These are phyloP conservation scores for Boletus subparvulus DNA, from an alignment of 768 basidiomycete genomes.

Conservation along the genomic window DNA sequence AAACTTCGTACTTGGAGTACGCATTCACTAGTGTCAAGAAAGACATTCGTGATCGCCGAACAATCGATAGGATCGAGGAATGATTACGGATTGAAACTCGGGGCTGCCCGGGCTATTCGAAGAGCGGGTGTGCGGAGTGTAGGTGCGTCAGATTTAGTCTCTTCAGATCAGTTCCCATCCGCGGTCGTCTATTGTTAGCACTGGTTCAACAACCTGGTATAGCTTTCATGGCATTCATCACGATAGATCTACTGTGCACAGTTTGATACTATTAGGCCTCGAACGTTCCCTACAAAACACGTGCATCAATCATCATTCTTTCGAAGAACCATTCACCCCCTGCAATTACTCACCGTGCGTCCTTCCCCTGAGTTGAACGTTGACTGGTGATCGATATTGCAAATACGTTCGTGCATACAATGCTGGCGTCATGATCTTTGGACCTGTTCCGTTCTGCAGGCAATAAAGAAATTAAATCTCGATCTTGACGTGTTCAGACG, in stretches of 20 bases:
- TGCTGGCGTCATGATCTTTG: not conserved
- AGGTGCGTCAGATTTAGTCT: constrained; percentile 1
- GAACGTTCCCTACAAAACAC: constrained; percentile 14
- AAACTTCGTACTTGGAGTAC: not conserved
- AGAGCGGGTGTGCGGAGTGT: not conserved
- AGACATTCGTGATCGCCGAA: constrained; percentile 15
- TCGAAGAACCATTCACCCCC: constrained; percentile 1
- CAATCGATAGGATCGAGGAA: constrained; percentile 1
- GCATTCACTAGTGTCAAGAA: not conserved
- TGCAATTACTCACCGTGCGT: not conserved
- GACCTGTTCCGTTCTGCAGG: not conserved
- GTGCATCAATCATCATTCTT: constrained; percentile 12
- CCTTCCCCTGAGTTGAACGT: not conserved
- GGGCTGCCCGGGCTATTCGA: not conserved
- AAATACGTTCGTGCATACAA: not conserved
- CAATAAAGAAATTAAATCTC: not conserved
- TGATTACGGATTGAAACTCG: constrained; percentile 6
- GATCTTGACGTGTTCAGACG: constrained; percentile 2
- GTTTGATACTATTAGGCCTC: constrained; percentile 1
- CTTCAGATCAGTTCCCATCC: not conserved
- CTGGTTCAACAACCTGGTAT: constrained; percentile 3
- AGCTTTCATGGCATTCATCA: not conserved
- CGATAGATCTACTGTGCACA: not conserved
- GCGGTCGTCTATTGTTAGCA: constrained; percentile 7
- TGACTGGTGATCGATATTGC: constrained; percentile 9